Evolutionary conservation across 2,329 filamentous ascomycete species (phyloP).

Genomic region (Diplodia intermedia): DNA sequence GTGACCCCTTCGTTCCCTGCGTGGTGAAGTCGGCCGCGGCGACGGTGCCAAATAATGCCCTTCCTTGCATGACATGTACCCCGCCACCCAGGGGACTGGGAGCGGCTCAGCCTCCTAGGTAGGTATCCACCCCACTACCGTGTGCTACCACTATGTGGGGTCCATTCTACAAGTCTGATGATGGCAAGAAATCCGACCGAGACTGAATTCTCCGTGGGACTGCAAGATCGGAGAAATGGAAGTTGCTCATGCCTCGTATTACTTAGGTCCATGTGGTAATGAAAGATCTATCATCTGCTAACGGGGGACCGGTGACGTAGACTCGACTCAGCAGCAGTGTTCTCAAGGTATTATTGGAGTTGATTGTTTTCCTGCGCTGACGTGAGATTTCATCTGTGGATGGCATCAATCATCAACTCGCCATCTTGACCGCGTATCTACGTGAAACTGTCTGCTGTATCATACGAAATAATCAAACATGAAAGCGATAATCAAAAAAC

Average conservation of each 20-base stretch:
- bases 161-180: background rate
- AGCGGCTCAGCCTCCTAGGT: background rate
- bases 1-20: background rate
- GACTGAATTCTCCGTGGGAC: background rate
- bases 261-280: background rate
- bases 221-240: background rate
- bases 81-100: background rate
- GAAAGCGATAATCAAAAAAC: background rate
- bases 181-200: background rate
- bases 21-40: background rate
- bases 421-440: background rate
- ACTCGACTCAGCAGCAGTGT: background rate
- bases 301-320: background rate
- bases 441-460: background rate
- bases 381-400: background rate
- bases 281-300: background rate
- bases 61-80: background rate
- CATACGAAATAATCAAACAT: background rate
- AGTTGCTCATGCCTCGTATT: background rate
- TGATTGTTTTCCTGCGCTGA: background rate
- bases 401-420: background rate
- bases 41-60: background rate
- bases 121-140: background rate
- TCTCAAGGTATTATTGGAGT: background rate
- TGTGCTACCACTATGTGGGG: background rate